phyloP scores from a whole-genome alignment of 148 eudicot genomes.

The Selenicereus undatus region DNA sequence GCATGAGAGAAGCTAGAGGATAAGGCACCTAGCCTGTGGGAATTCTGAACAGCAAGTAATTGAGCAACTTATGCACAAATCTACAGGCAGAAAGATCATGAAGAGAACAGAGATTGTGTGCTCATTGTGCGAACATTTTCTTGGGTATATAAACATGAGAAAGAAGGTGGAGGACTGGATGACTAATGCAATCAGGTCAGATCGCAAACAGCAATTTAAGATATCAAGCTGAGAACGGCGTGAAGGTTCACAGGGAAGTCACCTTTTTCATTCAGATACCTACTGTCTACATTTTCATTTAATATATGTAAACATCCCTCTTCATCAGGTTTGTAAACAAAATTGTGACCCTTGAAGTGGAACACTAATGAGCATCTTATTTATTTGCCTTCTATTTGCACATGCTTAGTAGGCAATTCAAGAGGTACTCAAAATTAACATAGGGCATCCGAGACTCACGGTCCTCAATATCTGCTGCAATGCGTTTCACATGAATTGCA shows the following conservation, averaged over 20 bases:
- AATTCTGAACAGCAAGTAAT: neutral
- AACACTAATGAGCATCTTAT: neutral
- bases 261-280: no score
- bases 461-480: constrained; percentile 59
- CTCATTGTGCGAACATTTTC: neutral
- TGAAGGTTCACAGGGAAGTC: no score
- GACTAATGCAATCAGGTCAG: neutral
- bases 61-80: neutral
- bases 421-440: neutral
- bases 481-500: constrained; percentile 76
- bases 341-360: neutral
- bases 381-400: neutral
- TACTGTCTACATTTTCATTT: neutral
- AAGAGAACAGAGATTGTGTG: neutral
- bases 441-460: constrained; percentile 42
- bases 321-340: neutral
- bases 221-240: neutral
- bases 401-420: neutral
- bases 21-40: neutral
- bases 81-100: neutral
- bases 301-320: neutral
- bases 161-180: neutral
- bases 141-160: neutral
- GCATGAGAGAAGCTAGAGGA: neutral
- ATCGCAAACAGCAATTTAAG: neutral